Percentiles rank a stretch among this genome's conserved stretches.
Conservation (phyloP, 2,329 filamentous ascomycete species). For the Ambrosiella beaveri region DNA sequence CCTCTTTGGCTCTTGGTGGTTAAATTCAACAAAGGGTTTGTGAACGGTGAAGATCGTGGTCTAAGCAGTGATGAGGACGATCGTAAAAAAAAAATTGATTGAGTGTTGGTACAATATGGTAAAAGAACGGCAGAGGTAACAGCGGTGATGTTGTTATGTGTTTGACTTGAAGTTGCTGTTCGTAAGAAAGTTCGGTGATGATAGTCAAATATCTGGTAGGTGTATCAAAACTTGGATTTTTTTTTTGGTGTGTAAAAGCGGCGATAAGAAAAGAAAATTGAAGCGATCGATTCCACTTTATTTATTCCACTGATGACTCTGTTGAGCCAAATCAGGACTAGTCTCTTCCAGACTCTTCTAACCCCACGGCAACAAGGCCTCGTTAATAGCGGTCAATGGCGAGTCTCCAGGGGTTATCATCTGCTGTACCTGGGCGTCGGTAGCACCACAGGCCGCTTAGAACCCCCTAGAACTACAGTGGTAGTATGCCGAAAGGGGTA, state of each 20-base stretch:
- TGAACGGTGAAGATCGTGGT: background rate
- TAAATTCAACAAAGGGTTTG: background rate
- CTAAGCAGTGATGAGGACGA: background rate
- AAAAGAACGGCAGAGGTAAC: background rate
- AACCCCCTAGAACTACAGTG: background rate
- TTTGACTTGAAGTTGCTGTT: background rate
- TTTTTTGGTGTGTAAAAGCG: background rate
- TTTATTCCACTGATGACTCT: background rate
- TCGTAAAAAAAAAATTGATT: background rate
- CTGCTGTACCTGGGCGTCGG: background rate
- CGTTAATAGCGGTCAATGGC: background rate
- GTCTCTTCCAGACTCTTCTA: background rate
- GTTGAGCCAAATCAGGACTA: background rate
- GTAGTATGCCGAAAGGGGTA: background rate
- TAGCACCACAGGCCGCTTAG: background rate
- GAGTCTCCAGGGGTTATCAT: background rate
- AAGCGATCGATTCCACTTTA: background rate
- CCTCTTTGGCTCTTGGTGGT: conserved; percentile 9
- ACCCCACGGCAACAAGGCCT: background rate
- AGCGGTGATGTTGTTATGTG: background rate
- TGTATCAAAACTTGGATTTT: too few relatives aligned
- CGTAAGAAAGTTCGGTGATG: background rate
- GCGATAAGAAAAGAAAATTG: background rate
- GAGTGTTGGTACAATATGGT: background rate
- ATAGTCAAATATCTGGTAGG: too few relatives aligned